Evolutionary conservation across 108 stramenopile genomes (phyloP), one percentile per base, ranked within the genome.

Genomic region (Craspedostauros australis): DNA sequence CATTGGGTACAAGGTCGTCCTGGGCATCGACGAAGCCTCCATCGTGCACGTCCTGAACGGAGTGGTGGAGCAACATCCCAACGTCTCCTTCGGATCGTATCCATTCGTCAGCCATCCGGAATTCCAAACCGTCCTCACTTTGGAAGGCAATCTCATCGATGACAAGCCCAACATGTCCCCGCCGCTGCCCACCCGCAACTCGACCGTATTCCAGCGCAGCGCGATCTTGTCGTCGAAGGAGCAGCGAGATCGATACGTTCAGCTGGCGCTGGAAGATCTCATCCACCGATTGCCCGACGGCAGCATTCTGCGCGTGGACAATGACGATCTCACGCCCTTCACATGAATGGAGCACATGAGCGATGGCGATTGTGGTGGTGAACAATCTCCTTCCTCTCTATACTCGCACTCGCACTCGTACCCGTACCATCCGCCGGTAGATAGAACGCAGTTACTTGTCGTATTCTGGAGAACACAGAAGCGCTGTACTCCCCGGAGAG

Each of bases 41-140:
- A 87, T 91, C 55, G 89, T 91, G 9, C 39, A 67, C 24, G 55
- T 72, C 31, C 50, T 91, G 37, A 87, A 91, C 57, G 57, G 64
- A 25, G 79, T 70, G 21, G 89, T 91, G 12, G 41, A 53, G 43
- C 50, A 72, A 7, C 81, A 91, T 48, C 80, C 83, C 5, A 57
- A 70, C 31, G 89, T 91, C 1, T 64, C 49, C 21, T 82, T 91
- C 66, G 89, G 89, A 32, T 82, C 80, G 39, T 91, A 91, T 53
- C 89, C 89, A 6, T 82, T 85, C 50, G 76, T 86, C 2, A 66
- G 75, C 44, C 81, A 91, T 48, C 76, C 86, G 25, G 81, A 79
- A 9, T 72, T 61, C 57, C 88, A 86, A 54, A 92, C 90, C 0
- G 86, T 92, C 6, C 59, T 92, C 19, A 92, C 90, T 9, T 43